These are phyloP conservation scores for Malassezia japonica DNA, from an alignment of 1,284 basidiomycete species.

Conservation along the genomic window DNA sequence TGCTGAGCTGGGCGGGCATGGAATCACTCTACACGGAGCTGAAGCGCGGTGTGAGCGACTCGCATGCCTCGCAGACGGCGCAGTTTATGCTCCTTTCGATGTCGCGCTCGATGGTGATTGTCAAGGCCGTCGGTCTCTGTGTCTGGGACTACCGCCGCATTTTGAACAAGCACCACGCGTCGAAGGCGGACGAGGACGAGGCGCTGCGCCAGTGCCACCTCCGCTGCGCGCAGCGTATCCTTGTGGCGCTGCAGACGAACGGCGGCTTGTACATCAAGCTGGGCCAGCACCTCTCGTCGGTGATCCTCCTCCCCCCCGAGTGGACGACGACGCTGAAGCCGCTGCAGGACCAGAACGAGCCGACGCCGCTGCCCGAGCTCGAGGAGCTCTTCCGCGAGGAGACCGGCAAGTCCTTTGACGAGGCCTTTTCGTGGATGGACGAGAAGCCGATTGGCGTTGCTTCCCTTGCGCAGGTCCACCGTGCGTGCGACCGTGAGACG, in stretches of 20 bases:
- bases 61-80: slow-evolving; percentile 10
- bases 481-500: slow-evolving; percentile 59
- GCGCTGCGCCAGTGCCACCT: slow-evolving; percentile 41
- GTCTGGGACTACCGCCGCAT: slow-evolving; percentile 45
- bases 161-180: slow-evolving; percentile 28
- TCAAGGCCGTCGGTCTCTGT: slow-evolving; percentile 43
- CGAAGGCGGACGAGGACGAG: slow-evolving; percentile 27
- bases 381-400: slow-evolving; percentile 44
- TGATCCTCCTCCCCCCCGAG: slow-evolving; percentile 69
- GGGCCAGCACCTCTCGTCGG: slow-evolving; percentile 55
- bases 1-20: not conserved
- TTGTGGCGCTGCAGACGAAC: slow-evolving; percentile 53
- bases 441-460: slow-evolving; percentile 86
- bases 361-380: slow-evolving; percentile 43
- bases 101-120: slow-evolving; percentile 39
- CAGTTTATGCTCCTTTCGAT: slow-evolving; percentile 35
- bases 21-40: slow-evolving; percentile 13
- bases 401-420: slow-evolving; percentile 41
- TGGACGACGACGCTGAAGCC: slow-evolving; percentile 58
- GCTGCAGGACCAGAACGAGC: slow-evolving; percentile 48
- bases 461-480: slow-evolving; percentile 85
- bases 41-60: slow-evolving; percentile 12
- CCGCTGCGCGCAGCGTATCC: slow-evolving; percentile 40
- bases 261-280: slow-evolving; percentile 90
- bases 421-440: slow-evolving; percentile 63